These are phyloP conservation scores for Schizopora paradoxa DNA, from an alignment of 1,284 basidiomycete species.

Conservation along the genomic window DNA sequence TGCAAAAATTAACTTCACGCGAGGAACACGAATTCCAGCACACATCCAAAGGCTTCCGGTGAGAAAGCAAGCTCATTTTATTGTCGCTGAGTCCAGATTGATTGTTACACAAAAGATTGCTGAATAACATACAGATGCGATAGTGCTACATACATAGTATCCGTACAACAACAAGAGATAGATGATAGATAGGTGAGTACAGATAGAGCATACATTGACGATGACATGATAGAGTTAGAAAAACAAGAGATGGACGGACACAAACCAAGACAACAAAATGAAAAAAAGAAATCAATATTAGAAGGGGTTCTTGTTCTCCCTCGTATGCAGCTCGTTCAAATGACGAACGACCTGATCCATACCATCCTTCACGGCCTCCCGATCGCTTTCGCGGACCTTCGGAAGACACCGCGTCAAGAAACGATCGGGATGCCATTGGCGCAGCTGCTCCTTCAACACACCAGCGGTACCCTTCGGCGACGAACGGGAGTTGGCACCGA, in stretches of 20 bases:
- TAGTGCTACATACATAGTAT: slow-evolving; percentile 17
- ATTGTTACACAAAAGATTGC: slow-evolving; percentile 16
- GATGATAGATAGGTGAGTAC: slow-evolving; percentile 1
- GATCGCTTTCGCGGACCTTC: slow-evolving; percentile 40
- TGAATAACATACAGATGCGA: slow-evolving; percentile 14
- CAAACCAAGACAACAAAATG: not conserved
- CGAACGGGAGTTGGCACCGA: slow-evolving; percentile 39
- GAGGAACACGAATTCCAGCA: too few species aligned
- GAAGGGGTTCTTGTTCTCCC: slow-evolving; percentile 11
- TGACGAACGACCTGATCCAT: slow-evolving; percentile 45
- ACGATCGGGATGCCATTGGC: slow-evolving; percentile 39
- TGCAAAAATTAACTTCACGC: too few species aligned
- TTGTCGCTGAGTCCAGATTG: not conserved
- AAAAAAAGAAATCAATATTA: not conserved
- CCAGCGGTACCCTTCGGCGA: slow-evolving; percentile 31
- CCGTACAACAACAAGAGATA: not conserved
- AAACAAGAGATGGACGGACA: too few species aligned
- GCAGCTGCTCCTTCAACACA: slow-evolving; percentile 38
- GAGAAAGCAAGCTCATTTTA: too few species aligned
- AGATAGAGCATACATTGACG: slow-evolving; percentile 4
- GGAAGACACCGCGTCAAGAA: slow-evolving; percentile 38
- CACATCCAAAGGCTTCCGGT: too few species aligned
- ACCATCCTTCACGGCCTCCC: slow-evolving; percentile 34
- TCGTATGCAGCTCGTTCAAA: slow-evolving; percentile 44
- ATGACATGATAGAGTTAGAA: not conserved